A percentile compares a stretch with the other conserved stretches of the same genome.
phyloP scores from a whole-genome alignment of 495 filamentous ascomycete species.

The Hypomontagnella monticulosa region DNA sequence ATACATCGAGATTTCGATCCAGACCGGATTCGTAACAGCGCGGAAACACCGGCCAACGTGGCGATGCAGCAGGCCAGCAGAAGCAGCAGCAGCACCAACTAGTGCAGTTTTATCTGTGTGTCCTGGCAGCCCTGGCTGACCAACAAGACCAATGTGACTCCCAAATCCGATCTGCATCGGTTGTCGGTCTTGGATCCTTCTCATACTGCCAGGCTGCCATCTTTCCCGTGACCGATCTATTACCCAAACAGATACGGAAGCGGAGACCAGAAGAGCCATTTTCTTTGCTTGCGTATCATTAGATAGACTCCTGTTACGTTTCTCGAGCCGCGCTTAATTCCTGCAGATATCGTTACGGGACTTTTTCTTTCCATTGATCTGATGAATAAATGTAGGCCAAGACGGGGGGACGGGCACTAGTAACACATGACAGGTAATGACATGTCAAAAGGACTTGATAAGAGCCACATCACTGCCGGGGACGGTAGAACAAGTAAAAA shows the following conservation, averaged over 20 bases:
- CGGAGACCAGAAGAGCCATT: constrained; percentile 14
- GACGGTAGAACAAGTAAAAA: constrained; percentile 27
- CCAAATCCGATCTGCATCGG: constrained; percentile 33
- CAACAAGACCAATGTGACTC: constrained; percentile 26
- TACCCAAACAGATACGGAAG: constrained; percentile 36
- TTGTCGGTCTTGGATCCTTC: constrained; percentile 36
- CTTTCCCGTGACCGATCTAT: constrained; percentile 33
- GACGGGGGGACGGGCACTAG: constrained; percentile 3
- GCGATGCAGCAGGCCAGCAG: constrained; percentile 23
- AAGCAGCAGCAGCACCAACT: not conserved
- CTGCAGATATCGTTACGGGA: constrained; percentile 16
- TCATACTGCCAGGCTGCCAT: constrained; percentile 7
- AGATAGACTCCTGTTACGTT: constrained; percentile 18
- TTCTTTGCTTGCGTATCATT: constrained; percentile 20
- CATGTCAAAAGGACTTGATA: constrained; percentile 25
- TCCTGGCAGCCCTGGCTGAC: not conserved
- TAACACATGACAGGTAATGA: constrained; percentile 38
- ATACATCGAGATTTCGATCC: constrained; percentile 30
- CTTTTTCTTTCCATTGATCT: not conserved
- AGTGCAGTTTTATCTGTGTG: not conserved
- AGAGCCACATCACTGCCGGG: constrained; percentile 19
- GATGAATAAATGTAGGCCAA: constrained; percentile 33
- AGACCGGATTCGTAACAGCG: not conserved
- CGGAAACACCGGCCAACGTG: constrained; percentile 28
- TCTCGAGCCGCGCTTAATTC: constrained; percentile 6